Conservation (phyloP, 306 rosid species). For the Cajanus cajan region DNA sequence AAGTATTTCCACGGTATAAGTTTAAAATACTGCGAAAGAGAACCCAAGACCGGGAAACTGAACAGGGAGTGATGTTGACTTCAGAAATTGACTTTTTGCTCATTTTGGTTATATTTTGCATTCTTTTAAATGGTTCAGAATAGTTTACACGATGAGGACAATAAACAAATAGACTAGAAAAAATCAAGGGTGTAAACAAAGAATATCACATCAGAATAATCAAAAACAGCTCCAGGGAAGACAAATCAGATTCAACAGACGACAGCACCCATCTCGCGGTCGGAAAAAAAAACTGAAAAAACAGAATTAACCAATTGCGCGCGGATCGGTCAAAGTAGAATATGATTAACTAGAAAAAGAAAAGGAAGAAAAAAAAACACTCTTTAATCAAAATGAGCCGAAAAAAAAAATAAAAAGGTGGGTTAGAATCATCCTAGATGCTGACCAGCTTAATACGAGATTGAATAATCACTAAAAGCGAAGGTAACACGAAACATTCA, state of each 20-base stretch:
- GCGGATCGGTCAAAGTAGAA: constrained; percentile 33
- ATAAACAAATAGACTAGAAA: constrained; percentile 33
- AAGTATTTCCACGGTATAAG: constrained; percentile 4
- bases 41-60: constrained; percentile 28
- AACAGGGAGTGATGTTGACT: constrained; percentile 28
- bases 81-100: constrained; percentile 29
- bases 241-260: constrained; percentile 44
- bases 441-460: constrained; percentile 24
- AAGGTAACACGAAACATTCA: constrained; percentile 23
- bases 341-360: background rate
- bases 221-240: constrained; percentile 37
- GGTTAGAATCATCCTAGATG: background rate
- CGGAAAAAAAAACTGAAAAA: constrained; percentile 38
- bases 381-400: background rate
- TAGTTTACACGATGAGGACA: constrained; percentile 45
- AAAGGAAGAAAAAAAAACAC: background rate
- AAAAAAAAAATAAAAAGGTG: background rate
- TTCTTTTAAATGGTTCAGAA: constrained; percentile 28
- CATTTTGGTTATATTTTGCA: background rate
- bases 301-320: constrained; percentile 43
- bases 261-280: constrained; percentile 33
- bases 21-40: constrained; percentile 16
- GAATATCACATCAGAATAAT: constrained; percentile 69
- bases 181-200: constrained; percentile 52
- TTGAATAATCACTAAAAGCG: constrained; percentile 9